These are phyloP conservation scores for Blastobotrys ciferrii DNA, from an alignment of 1,139 yeast genomes.

Conservation along the genomic window DNA sequence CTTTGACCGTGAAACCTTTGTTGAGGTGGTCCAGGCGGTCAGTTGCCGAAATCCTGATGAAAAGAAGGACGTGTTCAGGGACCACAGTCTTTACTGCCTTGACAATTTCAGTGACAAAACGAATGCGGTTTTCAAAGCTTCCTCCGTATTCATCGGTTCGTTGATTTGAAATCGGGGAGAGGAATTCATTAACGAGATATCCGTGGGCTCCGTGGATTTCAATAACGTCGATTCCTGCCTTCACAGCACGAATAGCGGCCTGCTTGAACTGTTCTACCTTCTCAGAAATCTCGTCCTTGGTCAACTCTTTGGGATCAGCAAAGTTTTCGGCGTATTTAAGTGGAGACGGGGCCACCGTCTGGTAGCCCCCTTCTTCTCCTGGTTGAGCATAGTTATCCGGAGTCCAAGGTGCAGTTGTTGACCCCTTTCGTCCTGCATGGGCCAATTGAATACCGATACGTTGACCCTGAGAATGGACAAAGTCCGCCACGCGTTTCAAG, in stretches of 20 bases:
- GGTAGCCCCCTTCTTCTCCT: constrained; percentile 42
- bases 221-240: constrained; percentile 63
- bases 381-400: constrained; percentile 17
- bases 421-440: constrained; percentile 58
- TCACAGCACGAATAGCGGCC: constrained; percentile 48
- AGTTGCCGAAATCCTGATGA: constrained; percentile 30
- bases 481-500: constrained; percentile 51
- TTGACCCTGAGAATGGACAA: constrained; percentile 53
- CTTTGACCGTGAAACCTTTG: constrained; percentile 38
- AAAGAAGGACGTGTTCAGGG: constrained; percentile 26
- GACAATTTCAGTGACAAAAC: constrained; percentile 16
- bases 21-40: constrained; percentile 28
- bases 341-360: constrained; percentile 50
- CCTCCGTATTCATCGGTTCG: constrained; percentile 47
- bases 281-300: constrained; percentile 43
- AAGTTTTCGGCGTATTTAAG: constrained; percentile 43
- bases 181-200: constrained; percentile 44
- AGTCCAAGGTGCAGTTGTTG: constrained; percentile 38
- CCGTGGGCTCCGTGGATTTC: constrained; percentile 69
- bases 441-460: constrained; percentile 53
- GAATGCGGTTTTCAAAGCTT: constrained; percentile 39
- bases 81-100: constrained; percentile 29
- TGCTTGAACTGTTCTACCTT: constrained; percentile 38
- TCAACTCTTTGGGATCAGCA: constrained; percentile 24
- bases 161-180: constrained; percentile 39